Conservation (phyloP, 2,329 filamentous ascomycete species). For the Verticillium dahliae region DNA sequence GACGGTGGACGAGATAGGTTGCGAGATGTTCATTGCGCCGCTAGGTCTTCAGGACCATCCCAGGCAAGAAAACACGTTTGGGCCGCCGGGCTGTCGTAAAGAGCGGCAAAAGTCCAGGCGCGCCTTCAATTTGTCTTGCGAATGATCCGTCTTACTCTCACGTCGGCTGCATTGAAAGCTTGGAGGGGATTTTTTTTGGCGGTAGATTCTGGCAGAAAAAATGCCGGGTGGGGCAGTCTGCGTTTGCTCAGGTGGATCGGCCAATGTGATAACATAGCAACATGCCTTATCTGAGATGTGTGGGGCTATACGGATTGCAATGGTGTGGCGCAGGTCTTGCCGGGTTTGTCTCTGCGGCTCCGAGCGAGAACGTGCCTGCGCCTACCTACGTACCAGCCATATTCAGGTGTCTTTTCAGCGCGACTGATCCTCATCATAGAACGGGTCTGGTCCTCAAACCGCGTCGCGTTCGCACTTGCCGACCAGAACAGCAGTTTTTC, state of each 20-base stretch:
- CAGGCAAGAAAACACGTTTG: background rate
- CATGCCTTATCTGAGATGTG: too few species aligned
- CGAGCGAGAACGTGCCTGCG: background rate
- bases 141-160: background rate
- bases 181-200: slow-evolving; percentile 33
- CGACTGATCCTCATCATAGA: too few species aligned
- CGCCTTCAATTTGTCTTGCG: background rate
- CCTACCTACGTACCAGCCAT: background rate
- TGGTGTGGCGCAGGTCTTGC: too few species aligned
- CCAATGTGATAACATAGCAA: too few species aligned
- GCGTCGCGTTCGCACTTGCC: too few species aligned
- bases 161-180: slow-evolving; percentile 6
- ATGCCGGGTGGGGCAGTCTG: slow-evolving; percentile 6
- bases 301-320: too few species aligned
- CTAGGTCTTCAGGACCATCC: background rate
- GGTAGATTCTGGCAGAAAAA: slow-evolving; percentile 35
- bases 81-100: background rate
- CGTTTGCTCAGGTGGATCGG: background rate
- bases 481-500: too few species aligned
- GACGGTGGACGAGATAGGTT: slow-evolving; percentile 78
- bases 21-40: slow-evolving; percentile 61
- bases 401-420: background rate
- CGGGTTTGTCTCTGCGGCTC: too few species aligned
- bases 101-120: background rate
- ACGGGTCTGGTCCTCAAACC: too few species aligned